phyloP scores from a whole-genome alignment of 2,329 filamentous ascomycete species.

The Aspergillus sp. region DNA sequence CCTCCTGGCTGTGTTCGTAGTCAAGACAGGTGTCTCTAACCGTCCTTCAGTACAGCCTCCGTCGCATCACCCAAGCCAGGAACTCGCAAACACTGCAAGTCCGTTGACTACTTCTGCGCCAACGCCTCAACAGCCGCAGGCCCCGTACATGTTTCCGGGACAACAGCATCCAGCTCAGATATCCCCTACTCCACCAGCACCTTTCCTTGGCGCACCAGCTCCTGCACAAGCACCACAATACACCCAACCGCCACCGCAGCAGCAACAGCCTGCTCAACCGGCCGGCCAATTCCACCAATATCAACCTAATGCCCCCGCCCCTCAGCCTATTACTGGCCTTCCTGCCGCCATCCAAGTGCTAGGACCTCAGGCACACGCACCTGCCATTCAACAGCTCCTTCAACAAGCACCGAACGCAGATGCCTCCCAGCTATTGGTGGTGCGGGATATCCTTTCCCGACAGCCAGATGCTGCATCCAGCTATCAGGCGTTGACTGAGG shows the following conservation, averaged over 20 bases:
- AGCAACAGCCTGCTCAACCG: slow-evolving; percentile 6
- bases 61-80: slow-evolving; percentile 32
- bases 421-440: slow-evolving; percentile 65
- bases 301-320: background rate
- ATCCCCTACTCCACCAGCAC: slow-evolving; percentile 9
- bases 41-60: slow-evolving; percentile 35
- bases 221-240: slow-evolving; percentile 12
- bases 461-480: slow-evolving; percentile 61
- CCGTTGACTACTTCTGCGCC: slow-evolving; percentile 23
- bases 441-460: slow-evolving; percentile 60
- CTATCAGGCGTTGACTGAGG: slow-evolving; percentile 36
- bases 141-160: slow-evolving; percentile 14
- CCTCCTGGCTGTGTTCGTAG: slow-evolving; percentile 77
- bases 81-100: slow-evolving; percentile 27
- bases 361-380: slow-evolving; percentile 55
- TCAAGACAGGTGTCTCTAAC: slow-evolving; percentile 53
- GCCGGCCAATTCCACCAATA: slow-evolving; percentile 20
- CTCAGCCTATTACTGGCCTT: slow-evolving; percentile 40
- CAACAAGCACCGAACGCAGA: slow-evolving; percentile 63
- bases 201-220: slow-evolving; percentile 8
- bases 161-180: slow-evolving; percentile 18
- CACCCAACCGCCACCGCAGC: slow-evolving; percentile 8
- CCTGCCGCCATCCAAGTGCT: slow-evolving; percentile 57
- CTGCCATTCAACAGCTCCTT: slow-evolving; percentile 63
- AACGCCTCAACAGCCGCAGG: slow-evolving; percentile 19